phyloP scores from a whole-genome alignment of 2,329 filamentous ascomycete species.

The Huntiella moniliformis region DNA sequence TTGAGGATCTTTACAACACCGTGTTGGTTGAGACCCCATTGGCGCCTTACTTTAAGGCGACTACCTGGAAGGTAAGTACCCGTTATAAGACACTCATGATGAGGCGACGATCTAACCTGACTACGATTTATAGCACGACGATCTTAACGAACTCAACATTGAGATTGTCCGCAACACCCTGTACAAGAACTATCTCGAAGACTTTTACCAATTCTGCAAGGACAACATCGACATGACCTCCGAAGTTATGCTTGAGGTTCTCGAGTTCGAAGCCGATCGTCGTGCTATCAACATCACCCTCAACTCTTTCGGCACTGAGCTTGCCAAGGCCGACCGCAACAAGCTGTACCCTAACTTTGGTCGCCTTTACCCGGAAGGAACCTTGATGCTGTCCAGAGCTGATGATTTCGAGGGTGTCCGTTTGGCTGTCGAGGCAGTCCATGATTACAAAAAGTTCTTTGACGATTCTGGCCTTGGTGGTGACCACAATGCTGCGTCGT shows the following conservation, averaged over 20 bases:
- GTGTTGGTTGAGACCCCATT: slow-evolving; percentile 93
- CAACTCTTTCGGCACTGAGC: slow-evolving; percentile 94
- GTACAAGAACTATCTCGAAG: slow-evolving; percentile 98
- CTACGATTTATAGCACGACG: slow-evolving; percentile 42
- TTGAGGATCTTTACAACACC: slow-evolving; percentile 96
- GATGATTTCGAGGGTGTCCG: slow-evolving; percentile 90
- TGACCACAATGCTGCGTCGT: slow-evolving; percentile 48
- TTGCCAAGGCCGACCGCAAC: slow-evolving; percentile 81
- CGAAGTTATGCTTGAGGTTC: slow-evolving; percentile 86
- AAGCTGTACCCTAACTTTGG: slow-evolving; percentile 93
- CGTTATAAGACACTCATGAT: background rate
- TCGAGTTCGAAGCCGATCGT: slow-evolving; percentile 92
- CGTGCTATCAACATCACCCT: slow-evolving; percentile 97
- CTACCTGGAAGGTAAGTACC: slow-evolving; percentile 42
- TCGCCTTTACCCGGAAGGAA: slow-evolving; percentile 81
- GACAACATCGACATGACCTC: slow-evolving; percentile 76
- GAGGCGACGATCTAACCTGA: slow-evolving; percentile 2
- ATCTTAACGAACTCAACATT: slow-evolving; percentile 96
- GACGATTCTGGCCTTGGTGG: slow-evolving; percentile 70
- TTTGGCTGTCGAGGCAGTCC: slow-evolving; percentile 78
- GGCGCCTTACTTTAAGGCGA: slow-evolving; percentile 92
- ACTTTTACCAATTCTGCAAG: slow-evolving; percentile 91
- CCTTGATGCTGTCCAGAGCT: slow-evolving; percentile 80
- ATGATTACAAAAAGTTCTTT: slow-evolving; percentile 91
- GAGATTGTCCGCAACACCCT: slow-evolving; percentile 97